Base-by-base conservation (phyloP, 176 grass and related monocot species). In the Poa pratensis region DNA sequence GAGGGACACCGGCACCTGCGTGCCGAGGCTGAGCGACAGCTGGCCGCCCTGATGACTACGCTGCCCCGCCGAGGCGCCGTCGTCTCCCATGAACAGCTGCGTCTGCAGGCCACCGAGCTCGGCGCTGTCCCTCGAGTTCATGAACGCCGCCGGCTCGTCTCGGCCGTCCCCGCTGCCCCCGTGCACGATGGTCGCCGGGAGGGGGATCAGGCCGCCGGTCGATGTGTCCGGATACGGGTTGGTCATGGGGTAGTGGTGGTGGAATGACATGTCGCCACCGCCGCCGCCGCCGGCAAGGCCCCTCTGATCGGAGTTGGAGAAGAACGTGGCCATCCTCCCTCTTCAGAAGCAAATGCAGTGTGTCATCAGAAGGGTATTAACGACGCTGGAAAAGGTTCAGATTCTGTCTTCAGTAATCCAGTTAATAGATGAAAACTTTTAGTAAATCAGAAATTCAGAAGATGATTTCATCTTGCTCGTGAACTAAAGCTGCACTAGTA, bases 21-120 rank as follows among this genome's bases (percentile, higher is more conserved):
- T 73, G 63, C 93, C 70, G 13, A 98, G 91, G 81, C 96, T 95
- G 28, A 95, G 91, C 18, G 93, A 98, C 46, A 98, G 80, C 16
- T 65, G 62, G 24, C 71, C 45, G 15, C 96, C 89, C 51, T 98
- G 96, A 63, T 82, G 80, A n/a, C 15, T 75, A 30, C 78, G 90
- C 35, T 51, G 91, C 67, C 75, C 61, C 1, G 69, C 24, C 42
- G 92, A 76, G 17, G 81, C 72, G 75, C 86, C 84, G 4, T 79
- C 85, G 73, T 87, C 91, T 82, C 87, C 79, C 77, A 87, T 88
- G 62, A 93, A 77, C 62, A 95, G 73, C 76, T 95, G 96, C 51
- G 91, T 90, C 84, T 83, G 85, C 32, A 90, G 63, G 69, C 83
- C 89, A 69, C 87, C 87, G 77, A 92, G 85, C 2, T 88, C 93